Evolutionary conservation across 2,329 filamentous ascomycete species (phyloP), one percentile per base, ranked within the genome.

Genomic region (Trichoderma arundinaceum): DNA sequence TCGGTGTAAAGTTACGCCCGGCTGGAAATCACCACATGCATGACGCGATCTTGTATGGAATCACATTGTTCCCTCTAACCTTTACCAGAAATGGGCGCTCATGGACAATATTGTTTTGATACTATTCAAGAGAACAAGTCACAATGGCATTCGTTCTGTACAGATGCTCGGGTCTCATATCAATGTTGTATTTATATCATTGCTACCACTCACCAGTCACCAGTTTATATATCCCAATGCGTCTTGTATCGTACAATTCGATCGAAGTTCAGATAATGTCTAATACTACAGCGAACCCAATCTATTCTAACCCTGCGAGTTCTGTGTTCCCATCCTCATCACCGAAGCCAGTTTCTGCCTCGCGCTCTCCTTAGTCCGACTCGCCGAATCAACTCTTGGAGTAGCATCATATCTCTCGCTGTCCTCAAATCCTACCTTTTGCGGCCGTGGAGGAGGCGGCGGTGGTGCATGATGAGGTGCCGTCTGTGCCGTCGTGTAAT

Each of bases 321-420:
- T 57, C 35, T 92, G 92, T 75, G 92, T 88, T 33, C 72, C 73
- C 56, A 74, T 69, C 62, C 74, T 73, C 75, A 77, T 77, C 4
- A 74, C 74, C 54, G 72, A 73, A 15, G 74, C 75, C 65, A 78
- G 66, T 65, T 74, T 71, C 66, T 77, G 73, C 63, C 76, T 68
- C 9, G 75, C 72, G 28, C 76, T 74, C 49, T 78, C 75, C 60
- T 73, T 72, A 0, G 70, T 67, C 12, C 68, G 65, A 7, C 70
- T 70, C 1, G 64, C 51, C 3, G 69, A 66, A 39, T 72, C 71
- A 3, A 33, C 59, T 15, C 71, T 65, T 4, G 75, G 69, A 48
- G 68, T 65, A 3, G 70, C 75, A 33, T 77, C 76, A 63, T 74
- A 78, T 1, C 71, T 67, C 64, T 78, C 76, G 1, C 71, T 56